Base-by-base conservation (phyloP, 1,139 yeast species). In the Saccharomyces pastorianus region DNA sequence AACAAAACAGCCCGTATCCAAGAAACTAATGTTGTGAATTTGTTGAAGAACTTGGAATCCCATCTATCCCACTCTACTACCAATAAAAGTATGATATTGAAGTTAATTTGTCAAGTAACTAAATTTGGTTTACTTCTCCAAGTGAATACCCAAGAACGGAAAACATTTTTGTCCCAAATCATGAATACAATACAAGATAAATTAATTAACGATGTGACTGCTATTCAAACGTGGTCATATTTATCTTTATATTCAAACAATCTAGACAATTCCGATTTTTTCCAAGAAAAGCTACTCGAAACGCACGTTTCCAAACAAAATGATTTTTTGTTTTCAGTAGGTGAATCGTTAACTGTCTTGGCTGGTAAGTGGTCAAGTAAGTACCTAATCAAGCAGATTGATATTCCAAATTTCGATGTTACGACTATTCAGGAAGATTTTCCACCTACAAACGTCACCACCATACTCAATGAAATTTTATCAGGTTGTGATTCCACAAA, bases 361-460 rank as follows among this genome's bases (percentile, higher is more conserved):
- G 83, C 88, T 0, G 77, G 83, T 28, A 96, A 97, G 0, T 88
- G 96, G 95, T 67, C 76, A 2, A 84, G 96, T 0, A 76, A 74
- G 26, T 76, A 78, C 17, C 71, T 89, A 58, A 69, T 71, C 46
- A 74, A 80, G 47, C 71, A 76, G 27, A 60, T 82, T 41, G 91
- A 85, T 65, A 74, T 84, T 14, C 54, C 59, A 6, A 49, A 60
- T 14, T 41, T 41, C 13, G 46, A 56, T 8, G 13, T 48, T 2
- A 38, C 29, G 3, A 23, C 46, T 2, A 56, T 70, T 53, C 49
- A 71, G 4, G 57, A 57, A 1, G 17, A 46, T 6, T 56, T 52
- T 46, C 31, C 49, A 0, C 55, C 48, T 11, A 46, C 46, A n/a
- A 50, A 60, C 11, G 32, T 56, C 4, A 14, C 38, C 11, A 51